Evolutionary conservation across 1,139 yeast species (phyloP).

Genomic region (Lizanozyma gosingica): DNA sequence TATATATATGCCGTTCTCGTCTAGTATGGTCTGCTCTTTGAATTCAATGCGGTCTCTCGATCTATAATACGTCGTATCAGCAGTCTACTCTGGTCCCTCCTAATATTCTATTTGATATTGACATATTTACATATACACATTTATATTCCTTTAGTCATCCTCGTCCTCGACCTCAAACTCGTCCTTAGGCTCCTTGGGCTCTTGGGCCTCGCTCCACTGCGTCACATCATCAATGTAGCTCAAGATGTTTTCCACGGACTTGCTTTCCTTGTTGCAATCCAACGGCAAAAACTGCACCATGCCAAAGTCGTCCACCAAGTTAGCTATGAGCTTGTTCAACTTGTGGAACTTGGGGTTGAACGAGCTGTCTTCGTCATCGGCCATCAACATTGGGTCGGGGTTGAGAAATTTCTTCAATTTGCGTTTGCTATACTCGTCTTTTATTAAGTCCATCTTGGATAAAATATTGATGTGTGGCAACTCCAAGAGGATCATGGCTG

Average conservation of each 20-base stretch:
- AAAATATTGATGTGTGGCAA: constrained; percentile 88
- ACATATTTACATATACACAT: no score
- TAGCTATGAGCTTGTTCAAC: constrained; percentile 76
- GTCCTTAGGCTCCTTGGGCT: constrained; percentile 91
- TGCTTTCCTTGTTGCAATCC: constrained; percentile 70
- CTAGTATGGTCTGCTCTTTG: no score
- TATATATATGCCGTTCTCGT: no score
- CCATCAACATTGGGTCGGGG: constrained; percentile 80
- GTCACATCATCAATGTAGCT: constrained; percentile 95
- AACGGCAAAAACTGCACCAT: constrained; percentile 96
- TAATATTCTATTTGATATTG: no score
- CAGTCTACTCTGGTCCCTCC: no score
- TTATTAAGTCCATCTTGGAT: constrained; percentile 78
- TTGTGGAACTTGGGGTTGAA: constrained; percentile 67
- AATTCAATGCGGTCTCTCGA: no score
- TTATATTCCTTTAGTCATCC: no score
- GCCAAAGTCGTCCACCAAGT: constrained; percentile 91
- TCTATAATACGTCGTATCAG: no score
- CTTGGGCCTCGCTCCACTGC: constrained; percentile 95
- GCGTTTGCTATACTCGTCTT: constrained; percentile 62
- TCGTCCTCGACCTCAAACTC: constrained; percentile 53
- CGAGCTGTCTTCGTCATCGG: constrained; percentile 27
- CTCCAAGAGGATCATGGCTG: constrained; percentile 92
- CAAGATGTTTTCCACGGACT: constrained; percentile 71
- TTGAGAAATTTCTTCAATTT: constrained; percentile 77